These are phyloP conservation scores for Diplogelasinospora grovesii DNA, from an alignment of 495 filamentous ascomycete genomes.

Conservation along the genomic window DNA sequence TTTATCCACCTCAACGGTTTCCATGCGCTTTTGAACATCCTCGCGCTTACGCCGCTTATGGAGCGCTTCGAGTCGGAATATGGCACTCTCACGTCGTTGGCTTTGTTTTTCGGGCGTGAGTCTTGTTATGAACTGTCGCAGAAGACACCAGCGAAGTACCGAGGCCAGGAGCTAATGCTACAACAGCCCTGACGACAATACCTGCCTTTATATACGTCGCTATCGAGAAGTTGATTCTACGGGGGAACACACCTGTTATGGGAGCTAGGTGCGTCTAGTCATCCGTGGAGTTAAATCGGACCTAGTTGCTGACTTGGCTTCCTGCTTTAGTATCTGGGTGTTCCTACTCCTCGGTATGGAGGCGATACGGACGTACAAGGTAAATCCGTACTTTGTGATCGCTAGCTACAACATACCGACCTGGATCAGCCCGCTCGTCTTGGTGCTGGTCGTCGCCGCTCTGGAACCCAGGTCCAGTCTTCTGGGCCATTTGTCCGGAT, in stretches of 20 bases:
- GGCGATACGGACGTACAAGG: conserved; percentile 67
- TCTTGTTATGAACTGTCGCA: too few species aligned
- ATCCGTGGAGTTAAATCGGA: too few species aligned
- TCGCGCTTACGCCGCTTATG: conserved; percentile 75
- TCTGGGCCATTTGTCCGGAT: conserved; percentile 77
- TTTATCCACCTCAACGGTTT: conserved; percentile 77
- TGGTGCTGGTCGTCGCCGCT: conserved; percentile 62
- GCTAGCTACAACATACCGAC: conserved; percentile 76
- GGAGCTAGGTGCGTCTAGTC: conserved; percentile 64
- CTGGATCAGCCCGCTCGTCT: conserved; percentile 77
- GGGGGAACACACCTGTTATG: conserved; percentile 60
- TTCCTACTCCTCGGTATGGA: conserved; percentile 82
- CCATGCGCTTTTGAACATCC: conserved; percentile 69
- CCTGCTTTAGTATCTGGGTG: conserved; percentile 80
- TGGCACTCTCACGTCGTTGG: conserved; percentile 77
- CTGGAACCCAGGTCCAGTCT: conserved; percentile 75
- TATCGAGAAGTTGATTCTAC: conserved; percentile 60
- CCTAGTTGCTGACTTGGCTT: not conserved
- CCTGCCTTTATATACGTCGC: conserved; percentile 67
- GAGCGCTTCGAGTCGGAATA: conserved; percentile 92
- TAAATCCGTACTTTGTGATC: conserved; percentile 68
- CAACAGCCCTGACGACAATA: conserved; percentile 67
- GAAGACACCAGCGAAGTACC: too few species aligned
- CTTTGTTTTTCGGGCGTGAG: conserved; percentile 86
- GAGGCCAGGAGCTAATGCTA: conserved; percentile 9